These are phyloP conservation scores for Nothophytophthora sp. DNA, from an alignment of 352 stramenopile genomes.

Conservation along the genomic window DNA sequence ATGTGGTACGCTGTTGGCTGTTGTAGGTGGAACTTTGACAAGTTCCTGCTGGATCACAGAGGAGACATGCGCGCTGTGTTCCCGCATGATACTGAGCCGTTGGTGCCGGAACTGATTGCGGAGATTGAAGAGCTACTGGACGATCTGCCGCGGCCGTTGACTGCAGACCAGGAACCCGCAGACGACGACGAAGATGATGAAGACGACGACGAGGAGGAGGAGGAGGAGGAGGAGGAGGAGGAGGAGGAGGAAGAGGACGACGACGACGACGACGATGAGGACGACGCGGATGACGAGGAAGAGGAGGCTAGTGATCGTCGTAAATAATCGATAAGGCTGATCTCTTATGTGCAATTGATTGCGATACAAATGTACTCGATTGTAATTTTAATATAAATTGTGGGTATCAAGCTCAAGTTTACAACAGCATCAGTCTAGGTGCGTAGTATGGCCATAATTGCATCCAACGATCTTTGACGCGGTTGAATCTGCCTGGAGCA, in stretches of 20 bases:
- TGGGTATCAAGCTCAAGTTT: no score
- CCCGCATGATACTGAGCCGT: constrained; percentile 70
- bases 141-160: constrained; percentile 30
- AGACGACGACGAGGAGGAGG: background rate
- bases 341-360: no score
- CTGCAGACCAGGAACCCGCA: constrained; percentile 9
- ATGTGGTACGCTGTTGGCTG: background rate
- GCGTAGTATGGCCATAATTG: no score
- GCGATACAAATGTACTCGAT: no score
- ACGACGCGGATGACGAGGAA: constrained; percentile 13
- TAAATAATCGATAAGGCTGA: no score
- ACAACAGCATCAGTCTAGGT: no score
- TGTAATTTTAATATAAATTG: no score
- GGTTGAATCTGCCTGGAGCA: no score
- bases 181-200: background rate
- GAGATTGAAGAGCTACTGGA: constrained; percentile 67
- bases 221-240: constrained; percentile 22
- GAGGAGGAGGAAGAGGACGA: constrained; percentile 8
- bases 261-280: constrained; percentile 9
- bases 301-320: constrained; percentile 3
- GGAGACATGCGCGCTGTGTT: constrained; percentile 72
- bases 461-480: no score
- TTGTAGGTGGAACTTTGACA: constrained; percentile 79
- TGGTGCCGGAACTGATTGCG: constrained; percentile 54
- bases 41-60: constrained; percentile 68